Conservation (phyloP, 257 asterid genomes). For the Solanum virginianum region DNA sequence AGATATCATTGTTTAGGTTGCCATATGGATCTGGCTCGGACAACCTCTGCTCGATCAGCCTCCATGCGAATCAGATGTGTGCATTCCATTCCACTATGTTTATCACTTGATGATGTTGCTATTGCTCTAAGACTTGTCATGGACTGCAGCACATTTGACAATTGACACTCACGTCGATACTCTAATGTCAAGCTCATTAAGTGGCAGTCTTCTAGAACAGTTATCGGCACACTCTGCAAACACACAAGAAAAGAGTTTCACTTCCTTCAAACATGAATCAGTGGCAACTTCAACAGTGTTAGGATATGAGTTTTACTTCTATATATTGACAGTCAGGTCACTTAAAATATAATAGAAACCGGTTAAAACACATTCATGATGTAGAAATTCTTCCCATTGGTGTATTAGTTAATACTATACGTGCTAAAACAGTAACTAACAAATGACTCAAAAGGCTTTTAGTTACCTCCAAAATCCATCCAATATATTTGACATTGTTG, state of each 20-base stretch:
- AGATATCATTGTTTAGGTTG: conserved; percentile 17
- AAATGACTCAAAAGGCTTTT: not conserved
- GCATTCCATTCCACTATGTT: conserved; percentile 21
- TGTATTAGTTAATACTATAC: not conserved
- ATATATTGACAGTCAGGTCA: not conserved
- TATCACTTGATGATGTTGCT: not conserved
- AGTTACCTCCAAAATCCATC: conserved; percentile 79
- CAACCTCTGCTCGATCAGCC: conserved; percentile 50
- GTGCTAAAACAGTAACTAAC: not conserved
- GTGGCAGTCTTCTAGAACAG: conserved; percentile 47
- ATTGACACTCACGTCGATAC: conserved; percentile 64
- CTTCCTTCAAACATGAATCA: not conserved
- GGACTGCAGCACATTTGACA: conserved; percentile 52
- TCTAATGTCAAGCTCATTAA: conserved; percentile 56
- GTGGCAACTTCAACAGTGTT: not conserved
- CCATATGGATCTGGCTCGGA: conserved; percentile 80
- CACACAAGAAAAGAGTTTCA: not conserved
- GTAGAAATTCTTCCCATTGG: not conserved
- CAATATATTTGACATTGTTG: conserved; percentile 80
- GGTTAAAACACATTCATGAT: not conserved
- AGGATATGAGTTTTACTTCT: not conserved
- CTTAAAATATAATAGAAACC: not conserved
- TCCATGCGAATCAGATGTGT: conserved; percentile 83
- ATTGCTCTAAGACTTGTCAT: conserved; percentile 34
- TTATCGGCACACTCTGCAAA: conserved; percentile 59